Evolutionary conservation across 1,284 basidiomycete species (phyloP), one percentile per base, ranked within the genome.

Genomic region (Bondarzewia mesenterica): DNA sequence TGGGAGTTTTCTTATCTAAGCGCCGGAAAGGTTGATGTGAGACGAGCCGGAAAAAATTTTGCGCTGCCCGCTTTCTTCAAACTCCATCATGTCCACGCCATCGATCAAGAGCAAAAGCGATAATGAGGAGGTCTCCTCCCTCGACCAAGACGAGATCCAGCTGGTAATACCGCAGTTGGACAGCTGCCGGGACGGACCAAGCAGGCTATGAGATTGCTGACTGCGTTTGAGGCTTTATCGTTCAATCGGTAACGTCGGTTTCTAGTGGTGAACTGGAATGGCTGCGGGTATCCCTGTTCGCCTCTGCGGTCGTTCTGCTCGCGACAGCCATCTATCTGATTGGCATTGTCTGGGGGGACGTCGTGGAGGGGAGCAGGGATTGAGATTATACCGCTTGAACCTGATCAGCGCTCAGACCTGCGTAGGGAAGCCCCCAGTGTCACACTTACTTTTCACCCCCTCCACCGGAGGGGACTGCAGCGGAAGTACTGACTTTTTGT

Each of bases 331-430:
- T 15, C 20, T 41, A 27, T 44, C 27, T n/a, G 26, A 32, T 52
- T 43, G 23, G 41, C 39, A 2, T 23, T 40, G 26, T 18, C n/a
- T 57, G 60, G 58, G 57, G 50, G 56, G 51, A 54, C 54, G 46
- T 57, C 57, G 42, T 12, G 21, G 29, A 50, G 48, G 51, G 53
- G 57, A 57, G n/a, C 68, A 65, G 67, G 77, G 85, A 70, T 90
- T 92, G 89, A 92, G 89, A 92, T 85, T 54, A 90, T 79, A 92
- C 89, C 89, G 89, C 83, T 80, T 69, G 86, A 89, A 91, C 89
- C 86, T 91, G 89, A 88, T 78, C 85, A 89, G 88, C 77, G 85
- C 80, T 88, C 78, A 90, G 75, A 89, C 87, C 86, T 89, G 89
- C 89, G 88, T 87, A 90, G 88, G 88, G 88, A 89, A 89, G 85